Base-by-base conservation (phyloP, 2,329 filamentous ascomycete genomes). In the Claviceps spartinae region DNA sequence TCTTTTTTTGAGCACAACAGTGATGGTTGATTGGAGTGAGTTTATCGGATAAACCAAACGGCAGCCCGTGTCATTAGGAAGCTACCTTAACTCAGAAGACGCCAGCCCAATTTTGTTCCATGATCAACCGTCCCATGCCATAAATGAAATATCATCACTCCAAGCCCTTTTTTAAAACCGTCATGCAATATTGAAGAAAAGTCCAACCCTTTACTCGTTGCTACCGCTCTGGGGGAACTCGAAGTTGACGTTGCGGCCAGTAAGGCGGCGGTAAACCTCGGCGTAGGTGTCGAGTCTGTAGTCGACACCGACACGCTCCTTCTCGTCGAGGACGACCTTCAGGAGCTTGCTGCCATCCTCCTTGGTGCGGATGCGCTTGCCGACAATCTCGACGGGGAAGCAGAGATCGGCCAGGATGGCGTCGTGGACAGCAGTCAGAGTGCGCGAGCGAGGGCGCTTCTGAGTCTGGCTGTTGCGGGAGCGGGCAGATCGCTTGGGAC, bases 281-380 rank as follows among this genome's bases (percentile, higher is more conserved):
- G 88, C 88, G 83, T 98, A 98, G 72, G 91, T 96, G 77, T 98
- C 93, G 66, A 98, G 88, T 73, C 93, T 84, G 86, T 97, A 96
- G 82, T 98, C 93, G 66, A 98, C 91, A 73, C 90, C 89, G 69
- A 90, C 91, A 67, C 90, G 88, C 87, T 98, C 93, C 88, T 98
- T 98, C 87, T 97, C 93, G 75, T 98, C 93, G 56, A 98, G 84
- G 70, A 98, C 82, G 72, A 98, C 88, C 87, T 98, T 98, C 76
- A 97, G 84, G 71, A 88, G 77, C 87, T 97, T 97, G 85, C 81
- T 85, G 74, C 89, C 89, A 76, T 98, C 93, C 82, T 97, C 91
- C 80, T 95, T 91, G 79, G 93, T 97, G 75, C 93, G 87, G 73
- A 90, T 77, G 70, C 93, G 89, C 88, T 97, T 97, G 78, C 93